Evolutionary conservation across 768 basidiomycete species (phyloP), one percentile per base, ranked within the genome.

Genomic region (Naganishia randhawae): DNA sequence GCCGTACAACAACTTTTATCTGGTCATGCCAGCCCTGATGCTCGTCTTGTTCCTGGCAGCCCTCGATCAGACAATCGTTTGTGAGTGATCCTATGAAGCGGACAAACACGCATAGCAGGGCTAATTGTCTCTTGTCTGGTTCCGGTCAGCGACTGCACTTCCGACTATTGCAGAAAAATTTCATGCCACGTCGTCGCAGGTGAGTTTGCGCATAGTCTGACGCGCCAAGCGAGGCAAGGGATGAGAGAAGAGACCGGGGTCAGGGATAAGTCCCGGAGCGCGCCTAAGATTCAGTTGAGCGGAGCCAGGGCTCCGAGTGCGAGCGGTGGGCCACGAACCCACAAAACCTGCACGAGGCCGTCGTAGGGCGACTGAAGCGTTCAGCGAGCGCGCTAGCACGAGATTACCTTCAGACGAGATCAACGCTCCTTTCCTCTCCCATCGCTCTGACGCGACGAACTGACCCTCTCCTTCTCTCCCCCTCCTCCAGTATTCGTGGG

Each of bases 141-240:
- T 27, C 57, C 37, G n/a, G 6, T 17, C 25, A 61, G 69, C 76
- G 6, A 78, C 74, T 2, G 76, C 74, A 31, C 61, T 76, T 7
- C 76, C 76, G 1, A 78, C 76, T 0, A 76, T 76, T 7, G 75
- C 77, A 6, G 65, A 70, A 25, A 73, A 78, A 33, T 72, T 78
- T 48, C 68, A 72, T 48, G 75, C 77, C 1, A 71, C 73, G 16
- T 72, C 74, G 16, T 75, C 77, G 1, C 63, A 75, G 50, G 52
- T 66, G 19, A 52, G 35, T 65, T 5, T 14, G 13, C 33, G 4
- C 22, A 8, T n/a, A n/a, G n/a, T n/a, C n/a, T n/a, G n/a, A n/a
- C n/a, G n/a, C n/a, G n/a, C n/a, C n/a, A n/a, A n/a, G n/a, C n/a
- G n/a, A n/a, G n/a, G n/a, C n/a, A n/a, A n/a, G n/a, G n/a, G n/a